Base-by-base conservation (phyloP, 352 stramenopile species). In the Phytophthora crassamura region DNA sequence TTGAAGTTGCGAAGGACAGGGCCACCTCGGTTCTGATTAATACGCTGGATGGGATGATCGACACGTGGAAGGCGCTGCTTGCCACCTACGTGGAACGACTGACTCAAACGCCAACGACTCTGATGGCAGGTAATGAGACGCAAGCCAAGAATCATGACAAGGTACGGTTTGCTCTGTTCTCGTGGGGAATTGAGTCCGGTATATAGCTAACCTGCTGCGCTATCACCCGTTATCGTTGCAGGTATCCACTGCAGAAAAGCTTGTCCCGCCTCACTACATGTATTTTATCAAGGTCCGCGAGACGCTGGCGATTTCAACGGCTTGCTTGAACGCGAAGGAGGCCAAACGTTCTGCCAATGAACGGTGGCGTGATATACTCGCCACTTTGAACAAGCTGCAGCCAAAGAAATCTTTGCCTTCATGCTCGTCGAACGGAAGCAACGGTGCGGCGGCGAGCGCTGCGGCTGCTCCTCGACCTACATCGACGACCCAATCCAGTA, bases 91-190 rank as follows among this genome's bases (percentile, higher is more conserved):
- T 67, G 18, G 50, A 84, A 4, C 66, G 84, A 38, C 50, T 78
- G 63, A 49, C 62, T 49, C 56, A 79, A 59, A 72, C 76, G 45
- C 62, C 83, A 28, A 87, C 70, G 32, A 80, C 72, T 14, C 48
- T 94, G 38, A 92, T 88, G 73, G 86, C 86, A 9, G 82, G 63
- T 7, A 89, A 93, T 28, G 86, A 93, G 57, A 87, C 81, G 7
- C 72, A 82, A 42, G 67, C 71, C 25, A 84, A 78, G 55, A 72
- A 58, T 47, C 57, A 41, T 10, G 67, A 78, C 34, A 78, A 78
- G 67, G 71, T 78, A 69, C 16, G 45, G 18, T 3, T 42, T 6
- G 14, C 16, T 40, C 16, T 30, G 10, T 43, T 18, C 30, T 54
- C 6, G 20, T 14, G n/a, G 28, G 28, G 28, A 32, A 32, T 32